Evolutionary conservation across 140 eudicot species (phyloP).

Genomic region (Oenanthe javanica): DNA sequence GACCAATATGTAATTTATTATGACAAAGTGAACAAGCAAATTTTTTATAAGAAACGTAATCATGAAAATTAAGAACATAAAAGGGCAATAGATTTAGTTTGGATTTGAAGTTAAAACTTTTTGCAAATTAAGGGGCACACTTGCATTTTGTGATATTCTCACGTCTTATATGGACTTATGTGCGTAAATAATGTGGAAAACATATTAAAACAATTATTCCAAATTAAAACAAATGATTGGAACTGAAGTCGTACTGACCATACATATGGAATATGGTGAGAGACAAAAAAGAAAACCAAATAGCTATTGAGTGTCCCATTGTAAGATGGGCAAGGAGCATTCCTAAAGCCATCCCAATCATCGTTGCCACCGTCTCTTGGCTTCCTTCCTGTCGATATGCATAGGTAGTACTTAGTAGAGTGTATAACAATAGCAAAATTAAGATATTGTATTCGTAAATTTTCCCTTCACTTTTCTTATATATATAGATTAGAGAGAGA

Average conservation of each 20-base stretch:
- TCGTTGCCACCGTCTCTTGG: constrained; percentile 97
- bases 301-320: constrained; percentile 60
- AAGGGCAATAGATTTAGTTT: not conserved
- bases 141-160: not conserved
- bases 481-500: not conserved
- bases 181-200: constrained; percentile 6
- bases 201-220: not conserved
- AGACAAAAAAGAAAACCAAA: constrained; percentile 86
- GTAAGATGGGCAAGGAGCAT: constrained; percentile 89
- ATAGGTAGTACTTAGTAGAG: not conserved
- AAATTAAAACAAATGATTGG: not conserved
- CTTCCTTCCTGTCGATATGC: constrained; percentile 78
- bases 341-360: constrained; percentile 98
- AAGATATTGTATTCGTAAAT: not conserved
- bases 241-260: constrained; percentile 61
- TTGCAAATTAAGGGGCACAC: not conserved
- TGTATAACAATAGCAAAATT: not conserved
- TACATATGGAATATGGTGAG: constrained; percentile 95
- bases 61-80: not conserved
- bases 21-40: not conserved
- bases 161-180: not conserved
- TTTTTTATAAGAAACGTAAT: not conserved
- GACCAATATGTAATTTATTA: not conserved
- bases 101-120: not conserved
- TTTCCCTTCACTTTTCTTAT: not conserved